Percentiles rank a stretch among this genome's conserved stretches.
These are phyloP conservation scores for Xylaria sp. DNA, from an alignment of 2,329 filamentous ascomycete species.

Conservation along the genomic window DNA sequence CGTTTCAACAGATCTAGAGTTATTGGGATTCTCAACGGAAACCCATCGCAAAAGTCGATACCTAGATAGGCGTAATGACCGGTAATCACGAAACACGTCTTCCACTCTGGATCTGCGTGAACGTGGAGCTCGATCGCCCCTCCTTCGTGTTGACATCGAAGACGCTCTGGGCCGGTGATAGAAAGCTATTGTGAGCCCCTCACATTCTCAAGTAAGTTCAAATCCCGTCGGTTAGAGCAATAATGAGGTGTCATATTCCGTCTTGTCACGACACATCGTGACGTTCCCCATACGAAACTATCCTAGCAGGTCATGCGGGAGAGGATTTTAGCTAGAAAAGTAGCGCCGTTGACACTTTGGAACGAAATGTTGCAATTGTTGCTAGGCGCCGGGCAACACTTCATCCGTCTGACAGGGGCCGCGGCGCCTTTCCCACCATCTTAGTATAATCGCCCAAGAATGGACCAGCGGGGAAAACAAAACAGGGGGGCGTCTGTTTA, in stretches of 20 bases:
- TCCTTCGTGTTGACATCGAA: conserved; percentile 19
- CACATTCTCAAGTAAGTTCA: neutral
- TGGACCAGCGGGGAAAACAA: neutral
- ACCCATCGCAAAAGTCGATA: neutral
- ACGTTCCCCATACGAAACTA: neutral
- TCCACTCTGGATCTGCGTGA: conserved; percentile 6
- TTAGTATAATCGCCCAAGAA: conserved; percentile 9
- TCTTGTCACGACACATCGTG: neutral
- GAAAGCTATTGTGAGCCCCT: neutral
- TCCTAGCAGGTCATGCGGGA: conserved; percentile 1
- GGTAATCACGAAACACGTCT: conserved; percentile 13
- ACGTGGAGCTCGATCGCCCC: neutral
- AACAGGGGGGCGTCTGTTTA: conserved; percentile 5
- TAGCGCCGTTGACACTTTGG: neutral
- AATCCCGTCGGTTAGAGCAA: neutral
- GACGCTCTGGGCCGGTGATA: conserved; percentile 1
- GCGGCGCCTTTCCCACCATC: conserved; percentile 2
- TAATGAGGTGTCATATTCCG: neutral
- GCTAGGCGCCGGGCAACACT: neutral
- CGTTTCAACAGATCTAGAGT: neutral
- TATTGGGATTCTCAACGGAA: neutral
- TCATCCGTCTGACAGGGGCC: conserved; percentile 16
- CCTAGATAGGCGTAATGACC: neutral
- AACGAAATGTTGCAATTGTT: neutral
- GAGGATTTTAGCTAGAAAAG: neutral